Percentiles rank a stretch among this genome's conserved stretches.
Conservation (phyloP, 2,329 filamentous ascomycete species). For the Sporothrix variecibatus region DNA sequence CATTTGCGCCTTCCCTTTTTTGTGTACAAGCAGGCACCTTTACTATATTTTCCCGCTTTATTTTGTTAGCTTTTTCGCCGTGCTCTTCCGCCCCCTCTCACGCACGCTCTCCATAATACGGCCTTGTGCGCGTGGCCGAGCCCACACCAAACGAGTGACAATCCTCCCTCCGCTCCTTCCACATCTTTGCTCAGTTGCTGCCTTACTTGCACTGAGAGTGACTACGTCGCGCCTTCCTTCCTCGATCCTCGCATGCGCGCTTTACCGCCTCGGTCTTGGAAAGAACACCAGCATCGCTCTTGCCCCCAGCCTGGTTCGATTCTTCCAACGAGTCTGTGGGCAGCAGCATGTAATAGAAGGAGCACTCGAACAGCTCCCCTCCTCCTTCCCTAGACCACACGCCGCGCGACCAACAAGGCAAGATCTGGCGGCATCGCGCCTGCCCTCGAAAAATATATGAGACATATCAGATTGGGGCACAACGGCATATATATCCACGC, state of each 20-base stretch:
- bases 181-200: slow-evolving; percentile 15
- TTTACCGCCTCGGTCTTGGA: slow-evolving; percentile 15
- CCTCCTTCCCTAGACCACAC: not conserved
- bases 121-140: slow-evolving; percentile 11
- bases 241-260: slow-evolving; percentile 15
- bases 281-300: not conserved
- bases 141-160: not conserved
- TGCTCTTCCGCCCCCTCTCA: not conserved
- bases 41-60: not conserved
- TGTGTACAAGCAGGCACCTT: not conserved
- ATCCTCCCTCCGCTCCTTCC: slow-evolving; percentile 4
- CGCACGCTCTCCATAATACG: not conserved
- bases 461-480: slow-evolving; percentile 15
- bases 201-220: not conserved
- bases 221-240: slow-evolving; percentile 6
- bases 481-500: slow-evolving; percentile 21
- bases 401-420: slow-evolving; percentile 1
- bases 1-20: slow-evolving; percentile 21
- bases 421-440: slow-evolving; percentile 23
- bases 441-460: slow-evolving; percentile 15
- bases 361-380: not conserved
- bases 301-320: not conserved
- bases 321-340: not conserved
- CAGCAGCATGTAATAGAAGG: not conserved
- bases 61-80: slow-evolving; percentile 14